Conservation (phyloP, 768 basidiomycete species). For the Coprinellus micaceus region DNA sequence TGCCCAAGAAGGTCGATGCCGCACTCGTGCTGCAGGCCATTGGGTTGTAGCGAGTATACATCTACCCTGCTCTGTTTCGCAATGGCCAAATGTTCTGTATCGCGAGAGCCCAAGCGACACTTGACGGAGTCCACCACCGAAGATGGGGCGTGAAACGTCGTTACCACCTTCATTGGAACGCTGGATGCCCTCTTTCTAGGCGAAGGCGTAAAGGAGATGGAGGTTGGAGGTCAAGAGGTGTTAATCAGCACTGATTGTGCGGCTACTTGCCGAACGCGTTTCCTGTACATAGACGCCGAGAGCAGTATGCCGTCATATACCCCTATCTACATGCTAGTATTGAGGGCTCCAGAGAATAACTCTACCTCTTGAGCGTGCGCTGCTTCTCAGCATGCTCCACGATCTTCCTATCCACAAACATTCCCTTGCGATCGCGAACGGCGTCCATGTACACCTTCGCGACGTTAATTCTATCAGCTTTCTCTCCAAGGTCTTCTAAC, state of each 20-base stretch:
- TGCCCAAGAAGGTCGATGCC: slow-evolving; percentile 67
- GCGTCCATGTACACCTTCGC: slow-evolving; percentile 90
- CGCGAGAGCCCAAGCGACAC: slow-evolving; percentile 54
- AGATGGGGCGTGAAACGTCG: slow-evolving; percentile 75
- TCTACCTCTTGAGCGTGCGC: slow-evolving; percentile 71
- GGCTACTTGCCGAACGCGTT: too few species aligned
- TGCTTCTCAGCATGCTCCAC: slow-evolving; percentile 98
- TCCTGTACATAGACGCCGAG: too few species aligned
- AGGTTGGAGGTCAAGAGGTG: background rate
- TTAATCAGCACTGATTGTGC: background rate
- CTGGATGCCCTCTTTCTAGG: background rate
- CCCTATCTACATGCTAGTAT: background rate
- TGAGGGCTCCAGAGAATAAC: background rate
- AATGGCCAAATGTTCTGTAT: slow-evolving; percentile 62
- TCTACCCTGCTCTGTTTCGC: slow-evolving; percentile 66
- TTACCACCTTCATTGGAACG: slow-evolving; percentile 51
- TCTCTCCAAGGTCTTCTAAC: slow-evolving; percentile 93
- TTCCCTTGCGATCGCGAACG: slow-evolving; percentile 88
- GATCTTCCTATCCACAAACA: slow-evolving; percentile 94
- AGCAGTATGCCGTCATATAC: too few species aligned
- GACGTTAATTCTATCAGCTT: slow-evolving; percentile 89
- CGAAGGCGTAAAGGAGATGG: background rate
- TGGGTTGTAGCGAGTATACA: slow-evolving; percentile 59
- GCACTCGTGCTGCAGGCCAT: slow-evolving; percentile 60
- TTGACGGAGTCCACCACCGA: slow-evolving; percentile 68